These are phyloP conservation scores for Aquilaria agallochum DNA, from an alignment of 441 rosid genomes.

Conservation along the genomic window DNA sequence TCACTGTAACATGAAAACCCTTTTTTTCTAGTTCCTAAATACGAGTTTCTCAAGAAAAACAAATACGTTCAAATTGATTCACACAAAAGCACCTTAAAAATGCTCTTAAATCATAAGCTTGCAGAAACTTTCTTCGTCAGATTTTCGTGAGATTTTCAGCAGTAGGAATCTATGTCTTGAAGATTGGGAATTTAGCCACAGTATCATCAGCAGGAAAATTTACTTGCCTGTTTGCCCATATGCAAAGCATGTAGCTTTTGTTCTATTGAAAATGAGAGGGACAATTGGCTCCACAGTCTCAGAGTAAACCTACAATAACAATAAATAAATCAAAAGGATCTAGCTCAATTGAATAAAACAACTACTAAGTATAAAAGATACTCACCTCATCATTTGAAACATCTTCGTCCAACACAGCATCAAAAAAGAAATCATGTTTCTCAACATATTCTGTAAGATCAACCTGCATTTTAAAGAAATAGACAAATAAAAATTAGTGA, in stretches of 20 bases:
- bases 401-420: slow-evolving; percentile 77
- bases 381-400: slow-evolving; percentile 83
- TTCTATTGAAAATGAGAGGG: slow-evolving; percentile 76
- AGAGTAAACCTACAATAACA: slow-evolving; percentile 54
- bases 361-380: not conserved
- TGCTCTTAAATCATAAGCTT: no score
- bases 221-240: slow-evolving; percentile 86
- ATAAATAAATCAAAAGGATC: slow-evolving; percentile 11
- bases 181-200: no score
- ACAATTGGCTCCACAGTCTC: slow-evolving; percentile 90
- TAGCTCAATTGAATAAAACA: slow-evolving; percentile 3
- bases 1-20: no score
- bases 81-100: no score
- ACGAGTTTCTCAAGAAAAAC: no score
- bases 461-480: slow-evolving; percentile 45
- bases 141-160: no score
- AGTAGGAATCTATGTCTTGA: no score
- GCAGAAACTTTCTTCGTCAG: no score
- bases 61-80: no score
- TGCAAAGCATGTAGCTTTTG: slow-evolving; percentile 94
- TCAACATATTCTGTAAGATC: slow-evolving; percentile 87
- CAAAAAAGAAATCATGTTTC: slow-evolving; percentile 86
- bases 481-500: slow-evolving; percentile 6
- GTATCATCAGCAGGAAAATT: not conserved
- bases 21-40: no score